Conservation (phyloP, 345 rosid species). For the Moringa oleifera region DNA sequence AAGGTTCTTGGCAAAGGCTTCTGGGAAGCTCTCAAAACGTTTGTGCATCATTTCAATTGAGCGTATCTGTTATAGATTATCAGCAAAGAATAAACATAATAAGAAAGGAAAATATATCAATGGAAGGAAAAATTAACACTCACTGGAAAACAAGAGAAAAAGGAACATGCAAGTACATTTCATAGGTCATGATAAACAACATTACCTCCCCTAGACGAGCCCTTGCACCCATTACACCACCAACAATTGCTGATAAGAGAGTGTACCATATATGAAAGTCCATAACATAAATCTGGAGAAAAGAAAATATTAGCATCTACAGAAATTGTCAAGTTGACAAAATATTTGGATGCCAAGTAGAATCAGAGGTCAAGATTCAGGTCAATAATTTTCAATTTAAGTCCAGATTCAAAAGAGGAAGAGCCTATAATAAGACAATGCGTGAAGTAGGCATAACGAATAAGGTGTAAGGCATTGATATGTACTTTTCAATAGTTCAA, state of each 20-base stretch:
- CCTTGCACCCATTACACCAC: conserved; percentile 98
- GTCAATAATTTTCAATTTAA: neutral
- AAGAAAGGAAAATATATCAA: conserved; percentile 13
- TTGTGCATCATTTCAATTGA: conserved; percentile 92
- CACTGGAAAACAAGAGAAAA: conserved; percentile 2
- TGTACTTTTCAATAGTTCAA: conserved; percentile 3
- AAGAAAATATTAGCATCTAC: no score
- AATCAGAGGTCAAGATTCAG: neutral
- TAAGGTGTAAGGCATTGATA: neutral
- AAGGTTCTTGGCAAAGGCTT: conserved; percentile 82
- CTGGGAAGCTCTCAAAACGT: conserved; percentile 98
- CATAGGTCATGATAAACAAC: neutral
- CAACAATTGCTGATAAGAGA: conserved; percentile 83
- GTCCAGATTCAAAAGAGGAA: neutral
- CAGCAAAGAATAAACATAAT: conserved; percentile 10
- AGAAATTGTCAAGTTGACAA: no score
- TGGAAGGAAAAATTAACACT: conserved; percentile 10
- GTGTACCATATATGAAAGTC: conserved; percentile 96
- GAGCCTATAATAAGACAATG: neutral
- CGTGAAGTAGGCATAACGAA: neutral
- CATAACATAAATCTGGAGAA: conserved; percentile 80
- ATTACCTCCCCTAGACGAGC: conserved; percentile 96
- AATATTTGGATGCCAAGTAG: no score
- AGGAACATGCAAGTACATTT: neutral
- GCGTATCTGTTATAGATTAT: conserved; percentile 57